phyloP scores from a whole-genome alignment of 2,329 filamentous ascomycete genomes.

The Xylariaceae sp. region DNA sequence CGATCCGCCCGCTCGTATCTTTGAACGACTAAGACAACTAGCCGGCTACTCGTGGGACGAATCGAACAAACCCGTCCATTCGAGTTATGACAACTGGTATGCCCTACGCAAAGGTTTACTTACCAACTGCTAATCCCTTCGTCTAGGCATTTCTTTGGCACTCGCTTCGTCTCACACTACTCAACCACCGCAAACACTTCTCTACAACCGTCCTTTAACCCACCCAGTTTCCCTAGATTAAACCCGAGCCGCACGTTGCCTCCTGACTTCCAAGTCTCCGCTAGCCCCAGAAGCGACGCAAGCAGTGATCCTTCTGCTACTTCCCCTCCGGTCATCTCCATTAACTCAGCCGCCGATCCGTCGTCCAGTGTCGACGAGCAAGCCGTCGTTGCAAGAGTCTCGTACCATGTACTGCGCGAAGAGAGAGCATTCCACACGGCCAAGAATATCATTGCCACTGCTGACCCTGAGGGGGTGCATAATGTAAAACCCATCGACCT shows the following conservation, averaged over 20 bases:
- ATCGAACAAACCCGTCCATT: constrained; percentile 60
- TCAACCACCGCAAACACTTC: constrained; percentile 55
- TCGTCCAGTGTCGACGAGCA: constrained; percentile 60
- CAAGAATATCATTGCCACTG: constrained; percentile 71
- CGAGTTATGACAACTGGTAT: constrained; percentile 88
- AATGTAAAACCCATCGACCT: constrained; percentile 84
- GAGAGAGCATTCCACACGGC: constrained; percentile 87
- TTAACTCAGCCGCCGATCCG: constrained; percentile 52
- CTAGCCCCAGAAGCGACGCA: constrained; percentile 47
- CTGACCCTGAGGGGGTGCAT: constrained; percentile 75
- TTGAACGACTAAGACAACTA: constrained; percentile 74
- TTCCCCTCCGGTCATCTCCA: constrained; percentile 42
- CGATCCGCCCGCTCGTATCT: constrained; percentile 71
- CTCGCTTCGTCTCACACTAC: constrained; percentile 59
- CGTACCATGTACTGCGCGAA: constrained; percentile 79
- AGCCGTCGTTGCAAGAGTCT: constrained; percentile 80
- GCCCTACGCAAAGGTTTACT: background rate
- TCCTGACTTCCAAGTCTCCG: constrained; percentile 47
- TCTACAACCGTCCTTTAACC: constrained; percentile 51
- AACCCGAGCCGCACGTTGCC: constrained; percentile 52
- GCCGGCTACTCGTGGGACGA: constrained; percentile 81
- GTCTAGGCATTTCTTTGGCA: constrained; percentile 70
- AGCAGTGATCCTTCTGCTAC: constrained; percentile 46
- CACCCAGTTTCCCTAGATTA: constrained; percentile 50
- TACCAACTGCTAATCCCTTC: constrained; percentile 13